phyloP scores from a whole-genome alignment of 2,329 filamentous ascomycete genomes.

The Pestalotiopsis sp. region DNA sequence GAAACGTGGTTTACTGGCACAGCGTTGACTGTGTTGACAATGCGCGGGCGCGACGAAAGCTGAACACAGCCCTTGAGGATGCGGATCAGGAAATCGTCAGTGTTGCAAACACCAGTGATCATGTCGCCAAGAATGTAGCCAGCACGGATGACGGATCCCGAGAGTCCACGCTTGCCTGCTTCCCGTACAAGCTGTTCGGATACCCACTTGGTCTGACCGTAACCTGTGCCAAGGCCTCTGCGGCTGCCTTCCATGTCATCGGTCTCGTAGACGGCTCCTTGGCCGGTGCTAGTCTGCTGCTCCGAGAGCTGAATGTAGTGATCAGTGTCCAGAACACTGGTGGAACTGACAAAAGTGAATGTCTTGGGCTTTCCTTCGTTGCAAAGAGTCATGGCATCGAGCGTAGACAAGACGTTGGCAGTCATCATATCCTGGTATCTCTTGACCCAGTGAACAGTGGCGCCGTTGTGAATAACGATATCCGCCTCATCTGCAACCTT shows the following conservation, averaged over 20 bases:
- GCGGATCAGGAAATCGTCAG: conserved; percentile 88
- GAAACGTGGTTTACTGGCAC: conserved; percentile 86
- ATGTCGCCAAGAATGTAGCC: conserved; percentile 84
- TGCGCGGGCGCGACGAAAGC: conserved; percentile 71
- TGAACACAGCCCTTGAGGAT: conserved; percentile 89
- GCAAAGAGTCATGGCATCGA: conserved; percentile 77
- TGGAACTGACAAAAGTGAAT: conserved; percentile 82
- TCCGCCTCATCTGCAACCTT: conserved; percentile 68
- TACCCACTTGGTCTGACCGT: conserved; percentile 88
- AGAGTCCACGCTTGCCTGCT: conserved; percentile 76
- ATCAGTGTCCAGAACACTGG: conserved; percentile 78
- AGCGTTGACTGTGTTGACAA: conserved; percentile 85
- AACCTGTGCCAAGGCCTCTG: conserved; percentile 79
- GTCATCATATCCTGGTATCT: conserved; percentile 72
- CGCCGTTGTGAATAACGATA: conserved; percentile 81
- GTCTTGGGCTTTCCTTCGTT: conserved; percentile 76
- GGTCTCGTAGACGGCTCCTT: conserved; percentile 68
- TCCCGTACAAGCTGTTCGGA: conserved; percentile 71
- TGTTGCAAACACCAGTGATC: conserved; percentile 71
- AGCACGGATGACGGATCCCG: conserved; percentile 76
- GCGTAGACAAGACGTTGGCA: conserved; percentile 79
- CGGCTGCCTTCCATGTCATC: conserved; percentile 80
- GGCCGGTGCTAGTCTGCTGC: conserved; percentile 60
- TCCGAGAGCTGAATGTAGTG: conserved; percentile 78
- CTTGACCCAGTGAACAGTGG: conserved; percentile 79